Base-by-base conservation (phyloP, 202 grass and related monocot genomes). In the Brachypodium distachyon region DNA sequence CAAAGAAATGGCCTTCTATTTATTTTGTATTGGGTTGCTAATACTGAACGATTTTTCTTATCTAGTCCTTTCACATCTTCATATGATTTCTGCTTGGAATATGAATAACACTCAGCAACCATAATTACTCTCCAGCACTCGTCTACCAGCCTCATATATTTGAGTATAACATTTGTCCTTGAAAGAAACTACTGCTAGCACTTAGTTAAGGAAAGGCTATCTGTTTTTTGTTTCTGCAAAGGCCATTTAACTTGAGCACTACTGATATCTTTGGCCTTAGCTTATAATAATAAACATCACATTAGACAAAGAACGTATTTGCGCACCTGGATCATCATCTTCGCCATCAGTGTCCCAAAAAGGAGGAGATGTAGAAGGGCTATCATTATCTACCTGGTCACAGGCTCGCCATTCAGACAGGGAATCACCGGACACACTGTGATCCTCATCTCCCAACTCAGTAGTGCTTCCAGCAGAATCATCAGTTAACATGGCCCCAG, bases 291-390 rank as follows among this genome's bases (percentile, higher is more conserved):
- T n/a, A n/a, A n/a, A n/a, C n/a, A n/a, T n/a, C n/a, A n/a, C n/a
- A 70, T 50, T 12, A 22, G 43, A 36, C 26, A 55, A 66, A 49
- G 13, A 33, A 34, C 54, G 47, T 31, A 64, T 50, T 61, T 33
- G 48, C 55, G 5, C 40, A 88, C 86, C 86, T 58, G 81, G 81
- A 81, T 90, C 91, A 64, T 86, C 81, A 34, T 97, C 91, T 42
- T 91, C 88, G 22, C 81, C 55, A 12, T 91, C 88, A 36, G 72
- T 87, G 78, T 91, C 91, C 82, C 89, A 91, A 55, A 91, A 93
- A 38, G 91, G 86, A 76, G 84, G 94, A 26, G 91, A 79, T 13
- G 91, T 93, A 31, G 94, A 97, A 72, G 86, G 81, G 55, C 44
- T 87, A 42, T 78, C 88, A 47, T 93, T 91, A 36, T 91, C 94